Conservation (phyloP, 371 early-diverging fungal genomes). For the Sporodiniella umbellata region DNA sequence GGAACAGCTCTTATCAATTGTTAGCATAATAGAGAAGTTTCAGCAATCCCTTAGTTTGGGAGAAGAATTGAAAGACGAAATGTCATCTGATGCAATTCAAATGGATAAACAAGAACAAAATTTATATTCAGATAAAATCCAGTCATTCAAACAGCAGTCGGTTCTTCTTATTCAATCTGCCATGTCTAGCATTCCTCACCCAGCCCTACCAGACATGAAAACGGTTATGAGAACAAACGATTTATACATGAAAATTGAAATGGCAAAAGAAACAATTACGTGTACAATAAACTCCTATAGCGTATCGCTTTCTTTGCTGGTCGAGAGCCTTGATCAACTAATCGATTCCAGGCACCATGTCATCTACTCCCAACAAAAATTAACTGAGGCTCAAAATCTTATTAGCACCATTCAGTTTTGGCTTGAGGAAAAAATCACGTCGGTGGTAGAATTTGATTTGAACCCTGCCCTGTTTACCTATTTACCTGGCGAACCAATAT, state of each 20-base stretch:
- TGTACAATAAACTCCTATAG: slow-evolving; percentile 34
- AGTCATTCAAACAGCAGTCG: slow-evolving; percentile 34
- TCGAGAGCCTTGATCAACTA: slow-evolving; percentile 41
- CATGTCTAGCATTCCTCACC: slow-evolving; percentile 34
- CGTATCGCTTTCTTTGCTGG: slow-evolving; percentile 38
- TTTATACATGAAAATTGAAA: slow-evolving; percentile 22
- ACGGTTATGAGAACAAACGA: slow-evolving; percentile 39
- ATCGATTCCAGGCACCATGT: slow-evolving; percentile 32
- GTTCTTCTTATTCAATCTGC: slow-evolving; percentile 35
- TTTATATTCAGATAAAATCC: slow-evolving; percentile 20
- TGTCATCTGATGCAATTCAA: slow-evolving; percentile 4
- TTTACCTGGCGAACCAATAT: background rate
- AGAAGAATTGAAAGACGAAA: slow-evolving; percentile 23
- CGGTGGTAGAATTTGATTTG: slow-evolving; percentile 17
- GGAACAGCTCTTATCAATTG: slow-evolving; percentile 39
- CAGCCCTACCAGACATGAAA: slow-evolving; percentile 30
- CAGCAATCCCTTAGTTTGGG: slow-evolving; percentile 31
- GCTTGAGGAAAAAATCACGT: slow-evolving; percentile 38
- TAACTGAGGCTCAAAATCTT: slow-evolving; percentile 33
- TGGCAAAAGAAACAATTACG: slow-evolving; percentile 36
- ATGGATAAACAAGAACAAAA: slow-evolving; percentile 14
- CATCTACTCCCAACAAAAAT: slow-evolving; percentile 35
- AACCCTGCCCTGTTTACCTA: slow-evolving; percentile 6
- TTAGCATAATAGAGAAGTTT: slow-evolving; percentile 31
- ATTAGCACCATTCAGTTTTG: slow-evolving; percentile 30